Conservation (phyloP, 148 eudicot species). For the Fagopyrum esculentum region DNA sequence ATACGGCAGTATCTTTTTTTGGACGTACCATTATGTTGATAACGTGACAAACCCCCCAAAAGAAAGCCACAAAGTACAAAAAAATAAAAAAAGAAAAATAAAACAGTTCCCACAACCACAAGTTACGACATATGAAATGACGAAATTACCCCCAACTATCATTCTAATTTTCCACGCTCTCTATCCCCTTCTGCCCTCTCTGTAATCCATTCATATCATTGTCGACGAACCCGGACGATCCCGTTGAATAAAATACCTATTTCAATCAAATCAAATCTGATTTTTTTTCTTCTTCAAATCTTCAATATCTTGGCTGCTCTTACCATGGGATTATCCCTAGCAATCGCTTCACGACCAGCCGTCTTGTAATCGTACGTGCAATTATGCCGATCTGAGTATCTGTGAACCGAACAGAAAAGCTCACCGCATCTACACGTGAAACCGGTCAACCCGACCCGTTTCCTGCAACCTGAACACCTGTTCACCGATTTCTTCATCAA, state of each 20-base stretch:
- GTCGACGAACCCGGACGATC: not conserved
- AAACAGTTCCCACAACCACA: constrained; percentile 12
- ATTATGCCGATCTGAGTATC: constrained; percentile 65
- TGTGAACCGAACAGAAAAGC: constrained; percentile 53
- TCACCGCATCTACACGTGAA: constrained; percentile 64
- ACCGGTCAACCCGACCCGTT: constrained; percentile 66
- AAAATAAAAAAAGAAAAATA: not conserved
- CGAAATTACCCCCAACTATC: constrained; percentile 6
- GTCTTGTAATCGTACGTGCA: constrained; percentile 56
- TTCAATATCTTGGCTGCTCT: constrained; percentile 41
- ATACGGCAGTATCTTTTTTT: constrained; percentile 3
- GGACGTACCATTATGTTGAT: constrained; percentile 6
- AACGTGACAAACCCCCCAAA: constrained; percentile 13
- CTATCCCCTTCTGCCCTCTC: not conserved
- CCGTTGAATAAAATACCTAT: constrained; percentile 8
- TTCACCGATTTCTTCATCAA: constrained; percentile 14
- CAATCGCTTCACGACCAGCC: constrained; percentile 54
- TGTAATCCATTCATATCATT: constrained; percentile 1
- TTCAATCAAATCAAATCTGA: not conserved
- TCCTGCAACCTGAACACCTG: constrained; percentile 49
- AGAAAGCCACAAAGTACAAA: not conserved
- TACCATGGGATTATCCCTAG: constrained; percentile 54
- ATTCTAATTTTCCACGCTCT: constrained; percentile 6
- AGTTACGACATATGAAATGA: constrained; percentile 12
- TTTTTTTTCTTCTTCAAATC: not conserved